Base-by-base conservation (phyloP, 768 basidiomycete genomes). In the Paxillus involutus region DNA sequence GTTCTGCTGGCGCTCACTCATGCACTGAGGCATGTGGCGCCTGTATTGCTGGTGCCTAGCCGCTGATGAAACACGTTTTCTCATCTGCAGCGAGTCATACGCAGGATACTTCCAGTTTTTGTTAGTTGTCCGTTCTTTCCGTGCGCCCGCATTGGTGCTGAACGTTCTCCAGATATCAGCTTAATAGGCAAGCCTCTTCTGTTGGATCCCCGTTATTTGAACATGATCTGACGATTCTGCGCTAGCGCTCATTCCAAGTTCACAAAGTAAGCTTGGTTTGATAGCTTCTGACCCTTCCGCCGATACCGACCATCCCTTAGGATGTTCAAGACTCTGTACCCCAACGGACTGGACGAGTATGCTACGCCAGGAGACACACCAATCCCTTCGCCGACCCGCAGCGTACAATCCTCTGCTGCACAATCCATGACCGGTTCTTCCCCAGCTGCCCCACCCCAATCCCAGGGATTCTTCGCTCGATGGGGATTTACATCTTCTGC, bases 91-190 rank as follows among this genome's bases (percentile, higher is more conserved):
- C 52, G 89, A 91, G 70, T 83, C 84, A 2, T 89, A 89, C 66
- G 83, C 81, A 75, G 89, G 89, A 33, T 91, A 91, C 64, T 60
- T 90, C 8, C 88, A 89, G 59, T 90, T 88, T 73, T 75, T 90
- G 82, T 89, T 68, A 68, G 78, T 77, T 0, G 9, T 57, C 12
- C 13, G 8, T 35, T 9, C 39, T 30, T 39, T 41, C 32, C 44
- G 4, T 16, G 9, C 17, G 29, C 26, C 26, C 21, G 40, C 17
- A 32, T 3, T 37, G 17, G 51, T 52, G 13, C 59, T 62, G 16
- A 65, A 60, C 64, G 9, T 11, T 55, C 14, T 10, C 14, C 52
- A 77, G 77, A 49, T 78, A 77, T 52, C 63, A 76, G 5, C 67
- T 88, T 44, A 88, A 87, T 60, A 86, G 76, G 84, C 76, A 58